Evolutionary conservation across 2,329 filamentous ascomycete species (phyloP).

Genomic region (Fusarium bactridioides): DNA sequence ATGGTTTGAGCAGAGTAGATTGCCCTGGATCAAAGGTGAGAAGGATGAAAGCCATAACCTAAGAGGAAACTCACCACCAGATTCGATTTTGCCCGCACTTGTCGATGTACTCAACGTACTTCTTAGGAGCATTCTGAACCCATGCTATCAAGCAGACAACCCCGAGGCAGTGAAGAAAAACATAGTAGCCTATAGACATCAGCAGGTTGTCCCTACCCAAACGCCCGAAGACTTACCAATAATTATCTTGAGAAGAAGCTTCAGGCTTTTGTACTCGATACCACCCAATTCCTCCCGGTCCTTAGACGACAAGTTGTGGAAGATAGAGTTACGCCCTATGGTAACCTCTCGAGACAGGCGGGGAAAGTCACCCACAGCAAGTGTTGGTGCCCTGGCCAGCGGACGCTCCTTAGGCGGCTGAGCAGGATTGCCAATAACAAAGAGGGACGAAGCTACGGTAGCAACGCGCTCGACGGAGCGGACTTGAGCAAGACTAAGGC

Average conservation of each 20-base stretch:
- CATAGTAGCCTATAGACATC: slow-evolving; percentile 51
- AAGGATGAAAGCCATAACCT: background rate
- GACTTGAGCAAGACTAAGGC: slow-evolving; percentile 41
- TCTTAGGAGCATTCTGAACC: slow-evolving; percentile 52
- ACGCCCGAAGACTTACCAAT: slow-evolving; percentile 41
- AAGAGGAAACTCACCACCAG: slow-evolving; percentile 56
- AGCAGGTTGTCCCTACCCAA: background rate
- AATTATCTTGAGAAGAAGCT: slow-evolving; percentile 57
- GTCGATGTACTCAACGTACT: slow-evolving; percentile 51
- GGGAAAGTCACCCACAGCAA: slow-evolving; percentile 44
- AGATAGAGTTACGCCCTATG: slow-evolving; percentile 56
- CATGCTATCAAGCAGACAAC: slow-evolving; percentile 57
- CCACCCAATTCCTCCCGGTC: slow-evolving; percentile 58
- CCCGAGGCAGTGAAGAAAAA: slow-evolving; percentile 56
- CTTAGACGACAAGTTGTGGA: slow-evolving; percentile 51
- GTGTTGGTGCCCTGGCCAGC: slow-evolving; percentile 11
- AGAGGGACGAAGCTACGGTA: slow-evolving; percentile 49
- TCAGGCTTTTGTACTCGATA: slow-evolving; percentile 60
- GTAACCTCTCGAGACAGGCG: slow-evolving; percentile 53
- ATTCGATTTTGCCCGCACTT: slow-evolving; percentile 50
- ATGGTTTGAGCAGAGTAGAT: slow-evolving; percentile 61
- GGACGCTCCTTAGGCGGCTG: slow-evolving; percentile 30
- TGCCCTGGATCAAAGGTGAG: slow-evolving; percentile 47
- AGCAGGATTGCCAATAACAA: slow-evolving; percentile 46
- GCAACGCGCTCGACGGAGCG: slow-evolving; percentile 48